phyloP scores from a whole-genome alignment of 306 rosid genomes.

The Echinosophora koreensis region DNA sequence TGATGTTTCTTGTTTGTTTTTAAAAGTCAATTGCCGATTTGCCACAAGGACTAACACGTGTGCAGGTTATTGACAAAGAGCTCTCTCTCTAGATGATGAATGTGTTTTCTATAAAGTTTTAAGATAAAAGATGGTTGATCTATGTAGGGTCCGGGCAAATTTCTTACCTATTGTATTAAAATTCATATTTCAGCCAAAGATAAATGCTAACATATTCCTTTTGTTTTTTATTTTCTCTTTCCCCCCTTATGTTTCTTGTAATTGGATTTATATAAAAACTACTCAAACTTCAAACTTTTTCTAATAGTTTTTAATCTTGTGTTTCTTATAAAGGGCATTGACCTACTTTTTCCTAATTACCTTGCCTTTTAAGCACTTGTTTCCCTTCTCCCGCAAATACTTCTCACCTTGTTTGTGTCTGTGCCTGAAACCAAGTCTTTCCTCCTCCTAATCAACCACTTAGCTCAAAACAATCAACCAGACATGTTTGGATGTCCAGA shows the following conservation, averaged over 20 bases:
- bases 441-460: conserved; percentile 27
- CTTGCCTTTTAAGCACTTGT: conserved; percentile 59
- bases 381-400: conserved; percentile 42
- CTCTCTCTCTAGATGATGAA: conserved; percentile 13
- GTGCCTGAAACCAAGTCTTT: conserved; percentile 32
- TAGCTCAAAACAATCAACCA: conserved; percentile 51
- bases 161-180: too few species aligned
- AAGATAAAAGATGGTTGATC: too few species aligned
- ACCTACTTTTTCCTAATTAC: conserved; percentile 51
- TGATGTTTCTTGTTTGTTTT: conserved; percentile 49
- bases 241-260: not conserved
- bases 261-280: not conserved
- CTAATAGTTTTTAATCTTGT: conserved; percentile 34
- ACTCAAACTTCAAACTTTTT: conserved; percentile 27
- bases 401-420: conserved; percentile 44
- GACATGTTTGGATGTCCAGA: conserved; percentile 72
- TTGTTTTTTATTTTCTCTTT: not conserved
- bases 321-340: conserved; percentile 55
- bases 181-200: too few species aligned
- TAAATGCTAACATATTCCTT: conserved; percentile 22
- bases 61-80: conserved; percentile 51
- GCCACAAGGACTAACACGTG: conserved; percentile 53
- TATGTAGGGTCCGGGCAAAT: too few species aligned
- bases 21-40: conserved; percentile 56
- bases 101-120: not conserved